phyloP scores from a whole-genome alignment of 169 alveolate species.

The Eimeria tenella region DNA sequence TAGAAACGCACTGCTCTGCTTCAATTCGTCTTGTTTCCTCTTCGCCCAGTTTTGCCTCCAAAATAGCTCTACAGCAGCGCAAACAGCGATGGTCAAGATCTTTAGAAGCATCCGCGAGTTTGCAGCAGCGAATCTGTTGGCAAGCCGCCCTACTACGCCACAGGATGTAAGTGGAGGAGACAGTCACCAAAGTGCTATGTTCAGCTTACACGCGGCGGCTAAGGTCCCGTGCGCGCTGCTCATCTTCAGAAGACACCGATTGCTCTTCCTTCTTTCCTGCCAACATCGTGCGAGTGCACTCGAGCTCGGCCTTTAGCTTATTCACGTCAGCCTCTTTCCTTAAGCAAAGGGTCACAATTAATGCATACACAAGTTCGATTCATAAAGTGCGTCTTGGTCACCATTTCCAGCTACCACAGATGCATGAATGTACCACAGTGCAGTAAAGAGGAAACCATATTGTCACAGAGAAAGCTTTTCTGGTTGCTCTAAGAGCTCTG shows the following conservation, averaged over 20 bases:
- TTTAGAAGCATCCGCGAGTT: background rate
- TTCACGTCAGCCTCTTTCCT: conserved; percentile 32
- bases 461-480: background rate
- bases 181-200: too few relatives aligned
- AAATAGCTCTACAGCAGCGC: background rate
- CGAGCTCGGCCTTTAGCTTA: conserved; percentile 31
- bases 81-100: background rate
- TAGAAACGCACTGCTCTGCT: conserved; percentile 58
- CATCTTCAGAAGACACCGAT: background rate
- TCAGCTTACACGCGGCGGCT: conserved; percentile 14
- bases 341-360: background rate
- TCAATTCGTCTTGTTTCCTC: conserved; percentile 42
- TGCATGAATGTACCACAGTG: too few relatives aligned
- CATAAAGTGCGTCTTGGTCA: too few relatives aligned
- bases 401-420: too few relatives aligned
- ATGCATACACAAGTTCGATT: background rate
- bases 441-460: background rate
- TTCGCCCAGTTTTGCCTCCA: conserved; percentile 9
- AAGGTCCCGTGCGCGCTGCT: conserved; percentile 1
- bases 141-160: too few relatives aligned
- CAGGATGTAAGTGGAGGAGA: too few relatives aligned
- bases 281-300: background rate
- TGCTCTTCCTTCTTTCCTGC: background rate
- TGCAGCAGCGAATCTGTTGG: too few relatives aligned
- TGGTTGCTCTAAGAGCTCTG: background rate